These are phyloP conservation scores for Myxozyma vanderwaltii DNA, from an alignment of 805 yeast species.

Conservation along the genomic window DNA sequence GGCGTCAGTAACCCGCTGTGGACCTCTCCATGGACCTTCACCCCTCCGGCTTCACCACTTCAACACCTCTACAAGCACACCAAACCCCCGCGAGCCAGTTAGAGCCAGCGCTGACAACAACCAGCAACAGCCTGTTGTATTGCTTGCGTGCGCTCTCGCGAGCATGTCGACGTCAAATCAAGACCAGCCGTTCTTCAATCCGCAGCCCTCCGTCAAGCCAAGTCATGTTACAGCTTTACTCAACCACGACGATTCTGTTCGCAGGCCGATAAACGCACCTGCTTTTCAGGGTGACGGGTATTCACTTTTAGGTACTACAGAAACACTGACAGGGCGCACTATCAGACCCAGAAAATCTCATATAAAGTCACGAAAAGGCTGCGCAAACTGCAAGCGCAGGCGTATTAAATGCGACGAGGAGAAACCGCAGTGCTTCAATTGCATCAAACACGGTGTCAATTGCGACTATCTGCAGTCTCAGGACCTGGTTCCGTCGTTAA, in stretches of 20 bases:
- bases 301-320: not conserved
- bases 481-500: not conserved
- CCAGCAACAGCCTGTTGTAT: not conserved
- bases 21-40: no score
- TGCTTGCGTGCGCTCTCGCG: not conserved
- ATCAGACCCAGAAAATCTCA: constrained; percentile 44
- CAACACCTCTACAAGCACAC: no score
- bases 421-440: constrained; percentile 60
- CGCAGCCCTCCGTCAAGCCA: not conserved
- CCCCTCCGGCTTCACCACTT: no score
- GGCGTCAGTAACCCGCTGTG: no score
- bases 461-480: constrained; percentile 14
- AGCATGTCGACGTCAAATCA: constrained; percentile 5
- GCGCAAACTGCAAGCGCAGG: constrained; percentile 65
- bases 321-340: not conserved
- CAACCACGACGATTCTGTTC: constrained; percentile 4
- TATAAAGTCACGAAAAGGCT: constrained; percentile 73
- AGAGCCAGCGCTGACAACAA: not conserved
- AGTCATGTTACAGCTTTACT: constrained; percentile 12
- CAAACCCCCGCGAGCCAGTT: no score
- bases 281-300: not conserved
- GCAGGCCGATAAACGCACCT: not conserved
- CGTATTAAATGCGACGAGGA: constrained; percentile 67
- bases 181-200: no score
- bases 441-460: constrained; percentile 45